Conservation (phyloP, 2,329 filamentous ascomycete genomes). For the Apiospora marii region DNA sequence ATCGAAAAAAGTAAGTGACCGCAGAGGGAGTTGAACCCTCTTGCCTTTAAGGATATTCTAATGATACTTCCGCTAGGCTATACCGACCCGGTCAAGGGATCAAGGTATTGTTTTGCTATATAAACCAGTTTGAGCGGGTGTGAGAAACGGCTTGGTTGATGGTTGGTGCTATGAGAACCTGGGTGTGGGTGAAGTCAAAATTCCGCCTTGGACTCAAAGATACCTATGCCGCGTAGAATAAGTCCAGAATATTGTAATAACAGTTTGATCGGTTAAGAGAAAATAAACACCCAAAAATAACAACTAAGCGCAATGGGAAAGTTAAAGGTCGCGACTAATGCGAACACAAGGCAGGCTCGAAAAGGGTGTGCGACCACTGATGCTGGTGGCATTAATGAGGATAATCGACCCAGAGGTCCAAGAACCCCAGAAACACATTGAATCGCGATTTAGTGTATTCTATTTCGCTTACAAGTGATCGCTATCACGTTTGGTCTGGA, state of each 20-base stretch:
- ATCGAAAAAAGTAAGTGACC: background rate
- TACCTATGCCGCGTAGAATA: background rate
- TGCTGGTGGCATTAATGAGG: too few relatives aligned
- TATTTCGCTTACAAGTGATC: too few relatives aligned
- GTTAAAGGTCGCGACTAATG: background rate
- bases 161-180: background rate
- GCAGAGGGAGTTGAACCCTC: slow-evolving; percentile 4
- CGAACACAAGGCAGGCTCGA: background rate
- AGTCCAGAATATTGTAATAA: background rate
- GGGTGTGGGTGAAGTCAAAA: background rate
- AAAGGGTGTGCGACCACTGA: background rate
- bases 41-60: background rate
- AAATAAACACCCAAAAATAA: background rate
- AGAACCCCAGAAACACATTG: too few relatives aligned
- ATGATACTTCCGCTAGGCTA: background rate
- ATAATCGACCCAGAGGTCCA: too few relatives aligned
- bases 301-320: background rate
- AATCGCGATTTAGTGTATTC: too few relatives aligned
- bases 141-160: background rate
- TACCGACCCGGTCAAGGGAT: background rate
- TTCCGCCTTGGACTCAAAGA: too few relatives aligned
- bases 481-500: too few relatives aligned
- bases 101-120: background rate
- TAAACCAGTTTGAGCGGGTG: background rate
- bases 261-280: background rate